Conservation (phyloP, 139 green algal species). For the Chlorella sorokiniana region DNA sequence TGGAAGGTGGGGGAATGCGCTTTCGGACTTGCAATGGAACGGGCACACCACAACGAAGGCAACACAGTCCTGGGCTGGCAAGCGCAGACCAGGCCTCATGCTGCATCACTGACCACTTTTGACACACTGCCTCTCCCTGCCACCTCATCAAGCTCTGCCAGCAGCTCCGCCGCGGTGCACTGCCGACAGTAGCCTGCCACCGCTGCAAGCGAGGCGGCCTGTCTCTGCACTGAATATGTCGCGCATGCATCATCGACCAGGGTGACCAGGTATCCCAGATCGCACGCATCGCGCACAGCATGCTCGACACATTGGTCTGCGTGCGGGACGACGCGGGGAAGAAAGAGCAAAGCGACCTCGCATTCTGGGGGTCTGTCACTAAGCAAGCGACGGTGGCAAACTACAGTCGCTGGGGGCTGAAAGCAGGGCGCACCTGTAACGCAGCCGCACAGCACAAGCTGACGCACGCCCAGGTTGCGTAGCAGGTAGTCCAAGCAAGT, state of each 20-base stretch:
- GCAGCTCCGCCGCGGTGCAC: conserved; percentile 47
- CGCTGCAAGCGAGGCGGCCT: conserved; percentile 43
- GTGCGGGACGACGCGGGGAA: not conserved
- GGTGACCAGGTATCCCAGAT: conserved; percentile 72
- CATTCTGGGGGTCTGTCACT: not conserved
- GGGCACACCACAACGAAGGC: too few species aligned
- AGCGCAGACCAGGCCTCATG: too few species aligned
- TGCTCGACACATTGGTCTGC: conserved; percentile 72
- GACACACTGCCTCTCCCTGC: not conserved
- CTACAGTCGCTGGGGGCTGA: not conserved
- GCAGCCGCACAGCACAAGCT: conserved; percentile 66
- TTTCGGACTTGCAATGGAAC: too few species aligned
- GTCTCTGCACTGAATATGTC: conserved; percentile 56
- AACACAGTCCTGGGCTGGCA: too few species aligned
- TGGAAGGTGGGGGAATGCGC: too few species aligned
- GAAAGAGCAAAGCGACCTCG: not conserved
- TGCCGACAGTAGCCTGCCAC: conserved; percentile 69
- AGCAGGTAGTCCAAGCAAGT: conserved; percentile 67
- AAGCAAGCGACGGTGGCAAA: not conserved
- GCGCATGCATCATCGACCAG: conserved; percentile 52
- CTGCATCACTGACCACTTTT: too few species aligned
- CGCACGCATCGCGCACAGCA: conserved; percentile 70
- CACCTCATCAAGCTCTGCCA: conserved; percentile 49
- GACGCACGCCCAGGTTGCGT: conserved; percentile 48
- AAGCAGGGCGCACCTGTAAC: conserved; percentile 45